Conservation (phyloP, 2,329 filamentous ascomycete genomes). For the Phialocephala subalpina region DNA sequence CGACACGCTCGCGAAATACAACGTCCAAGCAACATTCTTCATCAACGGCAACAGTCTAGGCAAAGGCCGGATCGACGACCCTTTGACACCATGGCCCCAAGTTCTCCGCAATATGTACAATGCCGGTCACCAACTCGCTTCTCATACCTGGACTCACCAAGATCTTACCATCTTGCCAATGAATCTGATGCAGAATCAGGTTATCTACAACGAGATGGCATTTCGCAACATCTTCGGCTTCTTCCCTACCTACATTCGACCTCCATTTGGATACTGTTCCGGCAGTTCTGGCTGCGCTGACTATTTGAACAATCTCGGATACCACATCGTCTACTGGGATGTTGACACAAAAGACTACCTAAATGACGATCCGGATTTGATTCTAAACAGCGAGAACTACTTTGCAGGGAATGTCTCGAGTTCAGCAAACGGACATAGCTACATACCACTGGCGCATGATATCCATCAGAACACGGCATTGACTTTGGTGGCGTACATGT, state of each 20-base stretch:
- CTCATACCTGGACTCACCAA: constrained; percentile 61
- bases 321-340: constrained; percentile 48
- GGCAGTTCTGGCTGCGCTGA: constrained; percentile 38
- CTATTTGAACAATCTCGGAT: constrained; percentile 49
- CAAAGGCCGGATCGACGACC: constrained; percentile 61
- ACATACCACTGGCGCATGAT: constrained; percentile 48
- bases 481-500: constrained; percentile 42
- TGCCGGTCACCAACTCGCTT: constrained; percentile 66
- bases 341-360: constrained; percentile 58
- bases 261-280: constrained; percentile 52
- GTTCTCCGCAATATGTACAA: constrained; percentile 49
- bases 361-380: constrained; percentile 49
- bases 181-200: constrained; percentile 51
- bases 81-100: constrained; percentile 50
- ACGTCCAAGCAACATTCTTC: constrained; percentile 68
- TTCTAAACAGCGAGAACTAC: constrained; percentile 53
- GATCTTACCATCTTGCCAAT: constrained; percentile 51
- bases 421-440: constrained; percentile 4
- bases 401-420: constrained; percentile 21
- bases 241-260: constrained; percentile 59
- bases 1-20: constrained; percentile 63
- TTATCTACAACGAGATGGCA: constrained; percentile 60
- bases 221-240: constrained; percentile 59
- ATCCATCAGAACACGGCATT: constrained; percentile 43
- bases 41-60: constrained; percentile 57